Evolutionary conservation across 2,329 filamentous ascomycete species (phyloP).

Genomic region (Hypocrella siamensis): DNA sequence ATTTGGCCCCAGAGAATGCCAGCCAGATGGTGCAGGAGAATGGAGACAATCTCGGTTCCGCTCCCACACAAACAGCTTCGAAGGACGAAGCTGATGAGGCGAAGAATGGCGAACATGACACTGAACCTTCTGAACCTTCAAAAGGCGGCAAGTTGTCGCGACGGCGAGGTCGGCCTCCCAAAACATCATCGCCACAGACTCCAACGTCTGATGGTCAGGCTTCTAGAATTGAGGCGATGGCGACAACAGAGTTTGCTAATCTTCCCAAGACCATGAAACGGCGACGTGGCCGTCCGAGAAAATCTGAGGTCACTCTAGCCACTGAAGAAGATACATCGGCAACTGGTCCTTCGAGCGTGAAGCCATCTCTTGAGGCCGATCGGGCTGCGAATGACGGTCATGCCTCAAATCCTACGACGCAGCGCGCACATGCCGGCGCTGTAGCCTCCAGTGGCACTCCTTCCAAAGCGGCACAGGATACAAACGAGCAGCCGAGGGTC

Average conservation of each 20-base stretch:
- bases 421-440: no score
- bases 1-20: conserved; percentile 3
- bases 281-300: conserved; percentile 14
- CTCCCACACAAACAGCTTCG: no score
- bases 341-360: neutral
- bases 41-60: no score
- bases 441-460: no score
- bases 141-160: neutral
- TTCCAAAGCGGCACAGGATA: no score
- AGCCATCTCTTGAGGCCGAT: neutral
- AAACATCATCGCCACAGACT: neutral
- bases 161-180: neutral
- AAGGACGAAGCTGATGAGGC: conserved; percentile 1
- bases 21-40: neutral
- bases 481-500: no score
- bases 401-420: no score
- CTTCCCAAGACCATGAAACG: conserved; percentile 6
- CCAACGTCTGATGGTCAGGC: no score
- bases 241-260: no score
- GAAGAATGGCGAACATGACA: conserved; percentile 12
- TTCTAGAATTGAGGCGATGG: no score
- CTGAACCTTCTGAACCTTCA: conserved; percentile 2
- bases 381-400: no score
- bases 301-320: neutral
- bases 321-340: neutral